Evolutionary conservation across 352 stramenopile genomes (phyloP).

Genomic region (Phytophthora nicotianae): DNA sequence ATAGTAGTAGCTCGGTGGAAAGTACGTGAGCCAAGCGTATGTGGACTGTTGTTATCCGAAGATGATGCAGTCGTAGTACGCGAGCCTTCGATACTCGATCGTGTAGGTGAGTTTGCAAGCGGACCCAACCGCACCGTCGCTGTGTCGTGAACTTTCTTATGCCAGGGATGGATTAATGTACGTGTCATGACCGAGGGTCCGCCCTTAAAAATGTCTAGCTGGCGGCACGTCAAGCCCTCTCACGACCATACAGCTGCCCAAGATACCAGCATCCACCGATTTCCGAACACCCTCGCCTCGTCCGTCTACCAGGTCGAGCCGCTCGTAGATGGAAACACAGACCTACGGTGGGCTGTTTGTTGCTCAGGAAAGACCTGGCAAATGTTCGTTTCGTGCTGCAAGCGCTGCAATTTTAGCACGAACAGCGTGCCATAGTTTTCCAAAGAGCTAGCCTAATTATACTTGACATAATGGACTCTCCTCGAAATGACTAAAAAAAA

Average conservation of each 20-base stretch:
- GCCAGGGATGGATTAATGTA: constrained; percentile 35
- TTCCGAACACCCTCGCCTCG: constrained; percentile 1
- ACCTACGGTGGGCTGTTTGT: constrained; percentile 15
- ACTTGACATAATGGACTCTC: too few relatives aligned
- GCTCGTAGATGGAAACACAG: constrained; percentile 25
- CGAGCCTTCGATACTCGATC: constrained; percentile 15
- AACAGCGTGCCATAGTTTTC: too few relatives aligned
- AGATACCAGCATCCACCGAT: constrained; percentile 34
- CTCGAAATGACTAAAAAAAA: constrained; percentile 1
- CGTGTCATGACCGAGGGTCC: constrained; percentile 36
- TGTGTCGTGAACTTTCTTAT: constrained; percentile 42
- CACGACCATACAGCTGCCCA: constrained; percentile 32
- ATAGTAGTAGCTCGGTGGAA: constrained; percentile 35
- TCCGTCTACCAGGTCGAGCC: constrained; percentile 11
- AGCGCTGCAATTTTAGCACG: constrained; percentile 29
- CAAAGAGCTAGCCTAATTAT: too few relatives aligned
- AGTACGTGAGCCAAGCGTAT: constrained; percentile 22
- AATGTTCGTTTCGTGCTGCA: constrained; percentile 30
- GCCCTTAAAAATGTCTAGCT: constrained; percentile 11
- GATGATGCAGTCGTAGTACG: constrained; percentile 4
- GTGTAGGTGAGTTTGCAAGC: constrained; percentile 10
- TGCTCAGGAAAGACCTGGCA: constrained; percentile 11
- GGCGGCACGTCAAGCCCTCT: constrained; percentile 22
- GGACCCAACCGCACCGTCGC: constrained; percentile 15
- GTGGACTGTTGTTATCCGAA: background rate